These are phyloP conservation scores for Mucor piriformis DNA, from an alignment of 371 early-diverging fungal species.

Conservation along the genomic window DNA sequence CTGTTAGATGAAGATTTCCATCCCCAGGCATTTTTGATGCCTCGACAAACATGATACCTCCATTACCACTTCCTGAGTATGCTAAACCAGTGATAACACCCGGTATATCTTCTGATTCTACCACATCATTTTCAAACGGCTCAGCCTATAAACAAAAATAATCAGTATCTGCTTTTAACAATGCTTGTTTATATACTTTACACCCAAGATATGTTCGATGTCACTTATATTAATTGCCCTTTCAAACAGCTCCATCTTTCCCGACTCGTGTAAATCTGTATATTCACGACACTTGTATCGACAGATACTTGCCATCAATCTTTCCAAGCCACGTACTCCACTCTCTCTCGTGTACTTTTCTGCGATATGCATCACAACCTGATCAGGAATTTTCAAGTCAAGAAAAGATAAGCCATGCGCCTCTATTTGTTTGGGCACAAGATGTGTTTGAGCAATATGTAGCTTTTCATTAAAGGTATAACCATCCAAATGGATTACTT, in stretches of 20 bases:
- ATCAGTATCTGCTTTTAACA: too few relatives aligned
- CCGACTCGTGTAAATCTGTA: slow-evolving; percentile 46
- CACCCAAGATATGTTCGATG: slow-evolving; percentile 44
- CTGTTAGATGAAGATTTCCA: slow-evolving; percentile 46
- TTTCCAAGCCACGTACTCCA: slow-evolving; percentile 82
- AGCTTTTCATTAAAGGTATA: slow-evolving; percentile 86
- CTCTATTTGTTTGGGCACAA: slow-evolving; percentile 72
- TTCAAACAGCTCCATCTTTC: slow-evolving; percentile 6
- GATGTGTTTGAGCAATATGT: slow-evolving; percentile 51
- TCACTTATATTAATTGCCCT: slow-evolving; percentile 22
- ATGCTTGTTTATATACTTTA: slow-evolving; percentile 20
- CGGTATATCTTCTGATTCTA: slow-evolving; percentile 60
- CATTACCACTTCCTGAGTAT: slow-evolving; percentile 78
- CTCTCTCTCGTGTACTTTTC: slow-evolving; percentile 82
- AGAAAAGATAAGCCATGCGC: slow-evolving; percentile 63
- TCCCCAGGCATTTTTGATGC: slow-evolving; percentile 77
- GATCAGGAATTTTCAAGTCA: slow-evolving; percentile 50
- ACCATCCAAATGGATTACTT: slow-evolving; percentile 79
- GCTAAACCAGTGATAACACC: slow-evolving; percentile 87
- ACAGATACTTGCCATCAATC: slow-evolving; percentile 76
- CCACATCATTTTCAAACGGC: slow-evolving; percentile 65
- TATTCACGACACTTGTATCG: slow-evolving; percentile 74
- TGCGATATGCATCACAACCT: slow-evolving; percentile 60
- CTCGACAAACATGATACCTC: slow-evolving; percentile 81
- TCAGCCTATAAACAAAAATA: not conserved